A percentile compares a stretch with the other conserved stretches of the same genome.
phyloP scores from a whole-genome alignment of 306 rosid genomes.

The Prunus persica region Prunus_persica_NCBIv2 NC_034014.1:20094501-20095000 shows the following conservation, averaged over 20 bases:
- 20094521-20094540: not conserved
- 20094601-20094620: not conserved
- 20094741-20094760: constrained; percentile 99
- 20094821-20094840: constrained; percentile 94
- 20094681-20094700: constrained; percentile 50
- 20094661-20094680: not conserved
- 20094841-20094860: constrained; percentile 85
- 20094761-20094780: constrained; percentile 92
- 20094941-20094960: constrained; percentile 89
- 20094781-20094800: constrained; percentile 92
- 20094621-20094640: not conserved
- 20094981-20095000: constrained; percentile 97
- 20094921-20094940: constrained; percentile 95
- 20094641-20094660: not conserved
- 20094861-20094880: constrained; percentile 99
- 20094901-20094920: constrained; percentile 80
- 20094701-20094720: constrained; percentile 83
- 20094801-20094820: constrained; percentile 92
- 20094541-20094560: not conserved
- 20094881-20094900: constrained; percentile 93
- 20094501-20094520: not conserved
- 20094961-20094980: constrained; percentile 91
- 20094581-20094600: not conserved
- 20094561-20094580: not conserved
- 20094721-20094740: constrained; percentile 91